These are phyloP conservation scores for Alloascoidea hylecoeti DNA, from an alignment of 805 yeast genomes.

Conservation along the genomic window DNA sequence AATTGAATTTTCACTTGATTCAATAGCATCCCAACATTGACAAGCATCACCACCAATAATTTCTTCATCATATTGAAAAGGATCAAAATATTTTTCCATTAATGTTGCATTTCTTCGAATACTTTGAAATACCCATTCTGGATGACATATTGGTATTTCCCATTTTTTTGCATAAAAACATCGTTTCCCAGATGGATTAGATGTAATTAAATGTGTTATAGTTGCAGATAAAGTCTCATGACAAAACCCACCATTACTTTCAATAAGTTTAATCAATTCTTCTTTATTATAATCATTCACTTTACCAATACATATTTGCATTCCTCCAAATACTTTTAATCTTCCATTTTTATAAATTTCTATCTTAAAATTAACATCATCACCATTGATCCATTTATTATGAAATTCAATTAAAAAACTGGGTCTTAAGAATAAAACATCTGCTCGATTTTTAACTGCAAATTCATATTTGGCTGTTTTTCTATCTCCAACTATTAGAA, in stretches of 20 bases:
- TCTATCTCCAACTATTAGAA: conserved; percentile 36
- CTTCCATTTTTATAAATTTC: conserved; percentile 10
- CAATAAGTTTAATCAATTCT: conserved; percentile 13
- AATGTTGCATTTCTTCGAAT: conserved; percentile 24
- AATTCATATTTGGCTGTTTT: conserved; percentile 39
- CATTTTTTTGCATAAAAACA: background rate
- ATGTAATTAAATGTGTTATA: conserved; percentile 17
- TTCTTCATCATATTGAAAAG: conserved; percentile 12
- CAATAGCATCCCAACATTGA: conserved; percentile 14
- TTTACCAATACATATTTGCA: conserved; percentile 23
- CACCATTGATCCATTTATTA: conserved; percentile 38
- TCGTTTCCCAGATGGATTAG: conserved; percentile 13
- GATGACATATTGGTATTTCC: conserved; percentile 23
- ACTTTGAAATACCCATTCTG: conserved; percentile 29
- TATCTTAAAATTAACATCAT: conserved; percentile 17
- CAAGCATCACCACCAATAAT: conserved; percentile 20
- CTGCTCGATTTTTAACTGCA: conserved; percentile 27
- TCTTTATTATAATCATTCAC: conserved; percentile 14
- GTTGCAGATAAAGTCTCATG: conserved; percentile 12
- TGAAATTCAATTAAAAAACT: conserved; percentile 29
- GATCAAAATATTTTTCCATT: conserved; percentile 20
- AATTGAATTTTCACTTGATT: conserved; percentile 2
- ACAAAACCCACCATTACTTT: conserved; percentile 19
- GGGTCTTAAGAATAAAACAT: conserved; percentile 39
- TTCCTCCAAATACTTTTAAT: conserved; percentile 15